Evolutionary conservation across 805 yeast species (phyloP).

Genomic region (Ogataea thermomethanolica): DNA sequence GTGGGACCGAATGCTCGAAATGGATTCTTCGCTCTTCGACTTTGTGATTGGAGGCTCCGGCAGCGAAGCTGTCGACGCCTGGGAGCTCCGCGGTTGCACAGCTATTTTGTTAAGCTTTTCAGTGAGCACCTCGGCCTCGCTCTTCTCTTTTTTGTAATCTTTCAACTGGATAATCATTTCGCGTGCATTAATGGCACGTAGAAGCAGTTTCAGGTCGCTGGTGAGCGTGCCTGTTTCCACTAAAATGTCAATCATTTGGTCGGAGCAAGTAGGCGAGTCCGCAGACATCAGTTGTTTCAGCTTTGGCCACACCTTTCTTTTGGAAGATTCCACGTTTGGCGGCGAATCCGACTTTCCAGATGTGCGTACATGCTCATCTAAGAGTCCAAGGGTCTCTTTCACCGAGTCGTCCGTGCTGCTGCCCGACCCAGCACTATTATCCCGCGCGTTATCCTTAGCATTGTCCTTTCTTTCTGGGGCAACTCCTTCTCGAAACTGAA

Average conservation of each 20-base stretch:
- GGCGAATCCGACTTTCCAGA: background rate
- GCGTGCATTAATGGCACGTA: constrained; percentile 51
- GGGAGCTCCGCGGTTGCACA: background rate
- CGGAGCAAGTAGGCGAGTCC: constrained; percentile 52
- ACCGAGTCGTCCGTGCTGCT: constrained; percentile 15
- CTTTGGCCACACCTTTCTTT: constrained; percentile 39
- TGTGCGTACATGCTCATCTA: background rate
- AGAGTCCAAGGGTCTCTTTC: constrained; percentile 13
- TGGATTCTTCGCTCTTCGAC: constrained; percentile 1
- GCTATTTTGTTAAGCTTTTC: background rate
- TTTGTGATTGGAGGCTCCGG: background rate
- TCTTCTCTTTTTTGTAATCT: constrained; percentile 28
- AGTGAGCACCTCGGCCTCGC: background rate
- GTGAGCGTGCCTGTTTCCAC: constrained; percentile 60
- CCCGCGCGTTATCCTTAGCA: background rate
- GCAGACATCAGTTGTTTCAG: constrained; percentile 57
- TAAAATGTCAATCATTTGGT: constrained; percentile 52
- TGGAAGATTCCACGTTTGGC: background rate
- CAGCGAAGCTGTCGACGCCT: constrained; percentile 1
- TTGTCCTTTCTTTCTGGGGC: background rate
- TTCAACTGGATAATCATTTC: constrained; percentile 43
- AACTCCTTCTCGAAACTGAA: constrained; percentile 1
- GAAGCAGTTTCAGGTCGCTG: constrained; percentile 60
- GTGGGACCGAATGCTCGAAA: background rate
- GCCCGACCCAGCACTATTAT: constrained; percentile 2